Conservation (phyloP, 805 yeast genomes). For the Kregervanrija delftensis region DNA sequence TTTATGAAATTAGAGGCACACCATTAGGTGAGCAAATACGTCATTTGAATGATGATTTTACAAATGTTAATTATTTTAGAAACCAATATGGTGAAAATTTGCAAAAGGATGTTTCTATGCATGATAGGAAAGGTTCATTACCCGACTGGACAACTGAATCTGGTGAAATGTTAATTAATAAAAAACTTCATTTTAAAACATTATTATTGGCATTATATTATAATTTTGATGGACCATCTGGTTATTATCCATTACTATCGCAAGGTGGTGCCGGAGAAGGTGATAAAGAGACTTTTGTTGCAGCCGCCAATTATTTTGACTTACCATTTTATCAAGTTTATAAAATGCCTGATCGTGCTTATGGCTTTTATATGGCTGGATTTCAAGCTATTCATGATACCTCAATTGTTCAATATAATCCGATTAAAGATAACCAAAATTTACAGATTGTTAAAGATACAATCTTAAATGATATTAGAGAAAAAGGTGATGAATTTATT, state of each 20-base stretch:
- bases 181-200: constrained; percentile 46
- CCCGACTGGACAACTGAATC: constrained; percentile 61
- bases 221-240: constrained; percentile 53
- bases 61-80: constrained; percentile 13
- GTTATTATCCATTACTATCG: constrained; percentile 50
- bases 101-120: constrained; percentile 32
- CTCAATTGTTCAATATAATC: constrained; percentile 15
- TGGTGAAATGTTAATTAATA: constrained; percentile 56
- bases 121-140: constrained; percentile 53
- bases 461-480: constrained; percentile 1
- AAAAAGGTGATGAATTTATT: constrained; percentile 1
- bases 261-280: constrained; percentile 72
- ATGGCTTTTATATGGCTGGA: constrained; percentile 12
- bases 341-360: constrained; percentile 15
- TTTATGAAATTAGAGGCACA: constrained; percentile 46
- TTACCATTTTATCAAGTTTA: constrained; percentile 48
- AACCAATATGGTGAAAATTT: constrained; percentile 16
- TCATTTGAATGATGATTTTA: constrained; percentile 23
- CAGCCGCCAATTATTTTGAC: constrained; percentile 51
- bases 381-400: constrained; percentile 13
- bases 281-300: constrained; percentile 71
- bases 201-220: constrained; percentile 52
- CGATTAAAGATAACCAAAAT: constrained; percentile 13
- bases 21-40: constrained; percentile 30
- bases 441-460: constrained; percentile 5